Evolutionary conservation across 208 protist genomes (phyloP).

Genomic region (Vickermania ingenoplastis): DNA sequence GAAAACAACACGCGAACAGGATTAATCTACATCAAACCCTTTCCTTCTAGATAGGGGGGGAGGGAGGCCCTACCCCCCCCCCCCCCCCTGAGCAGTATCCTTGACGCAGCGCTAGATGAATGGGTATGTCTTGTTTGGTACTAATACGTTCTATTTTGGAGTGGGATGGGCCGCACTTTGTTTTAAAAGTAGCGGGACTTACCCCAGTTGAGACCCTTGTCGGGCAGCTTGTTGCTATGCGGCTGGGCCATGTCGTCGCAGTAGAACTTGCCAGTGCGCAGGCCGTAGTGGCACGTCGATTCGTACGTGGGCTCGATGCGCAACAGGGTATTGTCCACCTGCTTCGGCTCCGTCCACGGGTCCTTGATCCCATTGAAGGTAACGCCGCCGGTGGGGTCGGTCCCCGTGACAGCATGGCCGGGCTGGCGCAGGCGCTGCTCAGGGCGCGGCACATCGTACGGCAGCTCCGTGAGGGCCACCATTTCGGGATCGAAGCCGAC

Average conservation of each 20-base stretch:
- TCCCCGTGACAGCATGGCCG: constrained; percentile 18
- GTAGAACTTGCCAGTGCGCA: constrained; percentile 66
- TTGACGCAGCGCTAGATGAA: no score
- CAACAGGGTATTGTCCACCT: constrained; percentile 60
- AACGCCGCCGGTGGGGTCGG: constrained; percentile 35
- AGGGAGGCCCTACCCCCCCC: no score
- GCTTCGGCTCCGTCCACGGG: constrained; percentile 42
- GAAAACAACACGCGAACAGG: no score
- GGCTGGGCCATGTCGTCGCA: constrained; percentile 54
- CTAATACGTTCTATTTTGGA: no score
- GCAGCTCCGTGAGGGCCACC: constrained; percentile 27
- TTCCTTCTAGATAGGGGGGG: no score
- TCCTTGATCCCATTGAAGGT: constrained; percentile 44
- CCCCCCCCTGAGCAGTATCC: no score
- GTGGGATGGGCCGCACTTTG: background rate
- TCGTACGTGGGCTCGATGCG: constrained; percentile 59
- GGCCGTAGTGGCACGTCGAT: constrained; percentile 69
- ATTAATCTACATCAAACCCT: no score
- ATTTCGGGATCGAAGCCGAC: constrained; percentile 34
- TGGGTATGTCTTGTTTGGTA: no score
- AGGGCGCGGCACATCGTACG: constrained; percentile 42
- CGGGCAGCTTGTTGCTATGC: constrained; percentile 47
- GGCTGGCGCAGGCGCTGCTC: constrained; percentile 48
- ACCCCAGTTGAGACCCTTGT: constrained; percentile 51
- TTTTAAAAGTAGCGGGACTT: constrained; percentile 42